These are phyloP conservation scores for Diplotaxis tenuifolia DNA, from an alignment of 345 rosid species.

Conservation along the genomic window DNA sequence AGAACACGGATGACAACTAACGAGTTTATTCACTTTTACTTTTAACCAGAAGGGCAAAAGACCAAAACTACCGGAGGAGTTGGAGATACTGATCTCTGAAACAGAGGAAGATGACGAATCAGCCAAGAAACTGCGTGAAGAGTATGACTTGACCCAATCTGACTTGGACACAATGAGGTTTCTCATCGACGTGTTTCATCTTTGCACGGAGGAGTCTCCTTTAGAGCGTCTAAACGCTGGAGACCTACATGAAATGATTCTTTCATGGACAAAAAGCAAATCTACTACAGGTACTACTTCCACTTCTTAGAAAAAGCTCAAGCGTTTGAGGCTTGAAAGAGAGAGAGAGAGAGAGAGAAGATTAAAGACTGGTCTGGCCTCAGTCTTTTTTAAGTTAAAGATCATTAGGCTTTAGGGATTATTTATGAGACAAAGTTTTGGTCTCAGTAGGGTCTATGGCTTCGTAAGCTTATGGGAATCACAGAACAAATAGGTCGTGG, in stretches of 20 bases:
- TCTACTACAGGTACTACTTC: conserved; percentile 16
- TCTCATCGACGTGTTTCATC: conserved; percentile 61
- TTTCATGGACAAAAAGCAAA: conserved; percentile 21
- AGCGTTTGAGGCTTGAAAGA: conserved; percentile 23
- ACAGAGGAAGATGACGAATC: conserved; percentile 35
- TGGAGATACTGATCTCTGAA: conserved; percentile 47
- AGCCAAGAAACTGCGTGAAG: conserved; percentile 29
- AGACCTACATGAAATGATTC: conserved; percentile 53
- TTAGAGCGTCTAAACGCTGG: conserved; percentile 60
- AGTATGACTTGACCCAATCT: conserved; percentile 41
- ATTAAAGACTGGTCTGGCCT: background rate
- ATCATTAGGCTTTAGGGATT: conserved; percentile 5
- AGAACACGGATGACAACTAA: background rate
- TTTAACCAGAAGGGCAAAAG: conserved; percentile 70
- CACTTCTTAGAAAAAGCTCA: conserved; percentile 7
- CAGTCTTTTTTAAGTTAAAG: conserved; percentile 4
- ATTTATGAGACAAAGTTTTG: background rate
- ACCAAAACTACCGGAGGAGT: conserved; percentile 59
- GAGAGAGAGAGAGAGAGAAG: conserved; percentile 4
- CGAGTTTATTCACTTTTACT: background rate
- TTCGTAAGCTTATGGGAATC: conserved; percentile 21
- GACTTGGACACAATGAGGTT: conserved; percentile 56
- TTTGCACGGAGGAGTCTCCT: conserved; percentile 72
- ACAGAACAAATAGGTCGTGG: conserved; percentile 21
- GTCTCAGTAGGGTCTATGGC: background rate